Conservation (phyloP, 208 protist species). For the Crithidia bombi region DNA sequence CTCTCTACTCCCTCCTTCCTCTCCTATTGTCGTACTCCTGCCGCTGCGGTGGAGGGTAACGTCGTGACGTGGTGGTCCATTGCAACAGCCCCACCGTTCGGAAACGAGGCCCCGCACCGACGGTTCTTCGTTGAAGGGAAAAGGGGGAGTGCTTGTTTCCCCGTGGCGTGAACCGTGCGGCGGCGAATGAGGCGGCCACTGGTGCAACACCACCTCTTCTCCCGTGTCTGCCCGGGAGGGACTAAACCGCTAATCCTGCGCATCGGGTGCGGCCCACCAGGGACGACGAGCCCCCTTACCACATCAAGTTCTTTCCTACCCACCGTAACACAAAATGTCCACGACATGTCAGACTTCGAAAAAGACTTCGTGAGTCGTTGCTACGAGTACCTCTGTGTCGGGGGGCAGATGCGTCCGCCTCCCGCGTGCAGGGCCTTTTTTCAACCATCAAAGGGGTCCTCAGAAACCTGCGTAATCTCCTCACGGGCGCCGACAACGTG, state of each 20-base stretch:
- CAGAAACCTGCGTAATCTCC: not conserved
- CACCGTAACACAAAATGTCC: not conserved
- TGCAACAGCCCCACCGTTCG: too few relatives aligned
- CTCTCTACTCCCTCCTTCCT: too few relatives aligned
- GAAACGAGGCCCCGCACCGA: too few relatives aligned
- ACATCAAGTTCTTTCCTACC: not conserved
- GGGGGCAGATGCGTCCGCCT: not conserved
- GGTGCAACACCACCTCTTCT: too few relatives aligned
- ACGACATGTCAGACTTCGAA: constrained; percentile 12
- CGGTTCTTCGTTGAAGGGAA: too few relatives aligned
- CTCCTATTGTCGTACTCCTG: too few relatives aligned
- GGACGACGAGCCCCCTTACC: not conserved
- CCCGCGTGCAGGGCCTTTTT: not conserved
- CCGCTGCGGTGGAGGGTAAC: too few relatives aligned
- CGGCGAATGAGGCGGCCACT: too few relatives aligned
- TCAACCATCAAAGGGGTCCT: not conserved
- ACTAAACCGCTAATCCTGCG: not conserved
- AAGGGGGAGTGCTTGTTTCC: too few relatives aligned
- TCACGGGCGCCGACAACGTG: not conserved
- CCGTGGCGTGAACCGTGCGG: too few relatives aligned
- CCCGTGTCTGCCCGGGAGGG: not conserved
- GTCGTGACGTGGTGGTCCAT: too few relatives aligned
- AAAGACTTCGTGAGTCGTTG: constrained; percentile 16
- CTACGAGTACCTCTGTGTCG: not conserved
- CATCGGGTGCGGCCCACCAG: not conserved